Evolutionary conservation across 177 flowering plant genomes (phyloP), one percentile per base, ranked within the genome.

Genomic region (Tripterygium wilfordii): DNA sequence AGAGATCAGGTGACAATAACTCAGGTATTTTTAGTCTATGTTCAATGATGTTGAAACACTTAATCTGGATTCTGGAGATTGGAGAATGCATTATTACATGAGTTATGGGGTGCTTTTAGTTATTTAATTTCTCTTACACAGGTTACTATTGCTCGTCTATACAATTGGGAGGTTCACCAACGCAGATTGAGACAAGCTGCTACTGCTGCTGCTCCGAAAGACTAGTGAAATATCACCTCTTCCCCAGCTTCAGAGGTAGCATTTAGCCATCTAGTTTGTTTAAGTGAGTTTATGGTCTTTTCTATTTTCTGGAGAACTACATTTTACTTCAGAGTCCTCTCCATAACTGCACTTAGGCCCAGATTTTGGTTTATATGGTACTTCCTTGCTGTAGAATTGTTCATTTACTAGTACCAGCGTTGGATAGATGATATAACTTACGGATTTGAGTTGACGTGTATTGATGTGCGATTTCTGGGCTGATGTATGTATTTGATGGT

Each of bases 141-240:
- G 98, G 98, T 91, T 2, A 85, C 96, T 9, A 71, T 79, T 61
- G 98, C 96, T 40, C 85, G 96, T 15, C 85, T 88, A 24, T 91
- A 85, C 50, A 88, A 88, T 55, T 85, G 96, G 96, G 96, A 91
- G 60, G 98, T 88, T 46, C 95, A 91, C 66, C 95, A 85, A 54
- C 90, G 96, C 13, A 76, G 88, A 68, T 31, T 58, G 8, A 65
- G 56, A 56, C 85, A 80, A 66, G 69, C 70, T 53, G 54, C 65
- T 22, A 49, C 65, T 48, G 42, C 60, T 42, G 42, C 54, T 41
- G 45, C 63, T 26, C 13, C 69, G 37, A 51, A 48, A 10, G 95
- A 71, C 17, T 62, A 72, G 7, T 58, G 66, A 67, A 49, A 10
- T 4, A 30, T 24, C 9, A 8, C 24, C 21, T 14, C 0, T 1